phyloP scores from a whole-genome alignment of 2,329 filamentous ascomycete genomes.

The Penicillium sp. region DNA sequence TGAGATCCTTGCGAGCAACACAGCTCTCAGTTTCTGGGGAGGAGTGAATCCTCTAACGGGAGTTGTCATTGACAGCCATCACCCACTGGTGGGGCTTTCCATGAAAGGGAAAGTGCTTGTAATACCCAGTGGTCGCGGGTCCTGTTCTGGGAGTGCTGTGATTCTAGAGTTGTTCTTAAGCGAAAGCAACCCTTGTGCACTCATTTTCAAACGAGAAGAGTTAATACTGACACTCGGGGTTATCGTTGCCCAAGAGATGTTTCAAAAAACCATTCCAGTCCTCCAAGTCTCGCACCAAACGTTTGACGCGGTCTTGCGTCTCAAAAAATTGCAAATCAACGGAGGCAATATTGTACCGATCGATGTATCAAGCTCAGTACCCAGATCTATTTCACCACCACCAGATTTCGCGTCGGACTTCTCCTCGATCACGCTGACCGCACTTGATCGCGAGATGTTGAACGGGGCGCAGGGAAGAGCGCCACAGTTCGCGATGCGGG shows the following conservation, averaged over 20 bases:
- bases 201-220: slow-evolving; percentile 47
- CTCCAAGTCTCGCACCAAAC: slow-evolving; percentile 26
- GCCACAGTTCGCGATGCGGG: slow-evolving; percentile 38
- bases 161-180: slow-evolving; percentile 50
- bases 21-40: slow-evolving; percentile 50
- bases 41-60: slow-evolving; percentile 46
- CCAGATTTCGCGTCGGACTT: background rate
- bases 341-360: background rate
- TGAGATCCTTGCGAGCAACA: slow-evolving; percentile 28
- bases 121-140: slow-evolving; percentile 50
- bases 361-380: background rate
- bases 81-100: slow-evolving; percentile 39
- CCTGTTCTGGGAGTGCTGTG: slow-evolving; percentile 49
- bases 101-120: slow-evolving; percentile 42
- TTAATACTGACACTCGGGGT: slow-evolving; percentile 51
- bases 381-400: background rate
- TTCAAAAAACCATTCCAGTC: slow-evolving; percentile 44
- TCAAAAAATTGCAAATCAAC: slow-evolving; percentile 5
- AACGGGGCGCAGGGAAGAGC: slow-evolving; percentile 36
- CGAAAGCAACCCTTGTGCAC: slow-evolving; percentile 37
- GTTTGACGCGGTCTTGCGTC: slow-evolving; percentile 14
- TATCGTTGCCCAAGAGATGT: slow-evolving; percentile 46
- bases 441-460: slow-evolving; percentile 28
- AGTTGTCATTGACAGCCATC: slow-evolving; percentile 47
- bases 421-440: slow-evolving; percentile 18